A percentile compares a stretch with the other conserved stretches of the same genome.
These are phyloP conservation scores for Yamadazyma sp. DNA, from an alignment of 1,139 yeast species.

Conservation along the genomic window DNA sequence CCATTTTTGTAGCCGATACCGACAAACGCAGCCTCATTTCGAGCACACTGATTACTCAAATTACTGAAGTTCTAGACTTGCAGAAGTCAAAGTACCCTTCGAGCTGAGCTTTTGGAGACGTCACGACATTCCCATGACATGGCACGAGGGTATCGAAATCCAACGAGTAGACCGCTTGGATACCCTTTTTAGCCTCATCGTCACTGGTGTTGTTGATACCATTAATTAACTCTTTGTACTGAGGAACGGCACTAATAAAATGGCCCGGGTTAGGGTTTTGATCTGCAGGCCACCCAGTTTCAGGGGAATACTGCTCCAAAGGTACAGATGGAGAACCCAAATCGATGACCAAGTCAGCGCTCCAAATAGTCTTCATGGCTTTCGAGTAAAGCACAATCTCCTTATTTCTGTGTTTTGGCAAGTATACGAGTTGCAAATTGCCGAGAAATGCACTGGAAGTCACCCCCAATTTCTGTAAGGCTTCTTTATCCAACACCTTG, in stretches of 20 bases:
- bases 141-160: conserved; percentile 49
- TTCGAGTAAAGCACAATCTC: conserved; percentile 55
- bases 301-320: conserved; percentile 39
- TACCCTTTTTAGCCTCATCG: conserved; percentile 22
- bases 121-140: conserved; percentile 59
- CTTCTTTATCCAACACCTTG: conserved; percentile 22
- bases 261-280: conserved; percentile 41
- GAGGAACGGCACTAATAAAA: conserved; percentile 36
- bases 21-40: too few relatives aligned
- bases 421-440: conserved; percentile 53
- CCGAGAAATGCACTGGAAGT: conserved; percentile 25
- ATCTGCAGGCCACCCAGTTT: conserved; percentile 34
- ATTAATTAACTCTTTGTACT: conserved; percentile 22
- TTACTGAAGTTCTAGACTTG: background rate
- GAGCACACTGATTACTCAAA: background rate
- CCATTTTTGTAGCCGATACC: too few relatives aligned
- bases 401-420: conserved; percentile 52
- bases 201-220: conserved; percentile 19
- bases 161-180: conserved; percentile 38
- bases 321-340: conserved; percentile 25
- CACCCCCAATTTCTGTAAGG: conserved; percentile 27
- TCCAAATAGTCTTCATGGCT: conserved; percentile 49
- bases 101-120: conserved; percentile 37
- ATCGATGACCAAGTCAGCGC: conserved; percentile 58
- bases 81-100: conserved; percentile 11